phyloP scores from a whole-genome alignment of 371 early-diverging fungal genomes.

The Mortierella sp. region DNA sequence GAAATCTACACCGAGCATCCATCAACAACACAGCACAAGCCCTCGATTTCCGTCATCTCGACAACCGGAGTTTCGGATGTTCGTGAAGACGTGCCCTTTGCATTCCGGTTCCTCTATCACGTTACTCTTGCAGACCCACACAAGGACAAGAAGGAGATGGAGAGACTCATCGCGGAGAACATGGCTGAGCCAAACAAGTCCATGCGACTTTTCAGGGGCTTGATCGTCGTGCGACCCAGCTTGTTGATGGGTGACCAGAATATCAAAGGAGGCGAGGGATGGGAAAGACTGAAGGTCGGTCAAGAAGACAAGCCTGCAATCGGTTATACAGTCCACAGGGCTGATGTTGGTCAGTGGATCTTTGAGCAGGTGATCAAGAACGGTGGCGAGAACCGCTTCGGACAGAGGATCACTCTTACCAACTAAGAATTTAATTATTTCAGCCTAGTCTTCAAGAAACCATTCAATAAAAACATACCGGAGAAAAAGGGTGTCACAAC shows the following conservation, averaged over 20 bases:
- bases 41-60: conserved; percentile 32
- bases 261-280: conserved; percentile 33
- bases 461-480: no score
- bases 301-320: conserved; percentile 28
- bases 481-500: no score
- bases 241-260: conserved; percentile 28
- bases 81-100: conserved; percentile 41
- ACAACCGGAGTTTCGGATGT: conserved; percentile 38
- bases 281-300: conserved; percentile 34
- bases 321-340: conserved; percentile 32
- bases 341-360: conserved; percentile 45
- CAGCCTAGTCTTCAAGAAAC: no score
- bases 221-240: conserved; percentile 28
- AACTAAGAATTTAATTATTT: not conserved
- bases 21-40: conserved; percentile 23
- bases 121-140: conserved; percentile 30
- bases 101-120: conserved; percentile 29
- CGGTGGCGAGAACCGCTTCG: conserved; percentile 12
- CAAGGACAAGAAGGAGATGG: conserved; percentile 53
- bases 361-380: conserved; percentile 31
- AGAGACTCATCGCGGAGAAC: conserved; percentile 15
- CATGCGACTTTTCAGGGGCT: conserved; percentile 18
- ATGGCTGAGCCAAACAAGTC: not conserved
- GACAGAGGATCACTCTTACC: conserved; percentile 44
- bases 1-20: conserved; percentile 31